Evolutionary conservation across 2,329 filamentous ascomycete genomes (phyloP).

Genomic region (Epichloe uncinata): DNA sequence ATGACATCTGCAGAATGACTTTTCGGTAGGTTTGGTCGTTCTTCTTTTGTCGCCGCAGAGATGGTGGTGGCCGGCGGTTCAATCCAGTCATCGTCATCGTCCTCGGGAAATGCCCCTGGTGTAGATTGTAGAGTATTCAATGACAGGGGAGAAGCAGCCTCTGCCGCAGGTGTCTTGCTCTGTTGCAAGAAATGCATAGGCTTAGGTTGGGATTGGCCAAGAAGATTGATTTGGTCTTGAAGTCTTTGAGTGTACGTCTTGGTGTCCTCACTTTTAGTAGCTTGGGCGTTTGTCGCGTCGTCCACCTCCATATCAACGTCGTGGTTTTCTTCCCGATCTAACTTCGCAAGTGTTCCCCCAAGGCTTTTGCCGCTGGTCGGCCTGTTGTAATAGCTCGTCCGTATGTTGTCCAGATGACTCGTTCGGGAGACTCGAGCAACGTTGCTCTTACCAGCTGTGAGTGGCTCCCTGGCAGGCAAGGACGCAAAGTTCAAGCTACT

Average conservation of each 20-base stretch:
- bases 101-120: slow-evolving; percentile 47
- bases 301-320: slow-evolving; percentile 42
- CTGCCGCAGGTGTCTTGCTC: slow-evolving; percentile 18
- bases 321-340: slow-evolving; percentile 30
- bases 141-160: slow-evolving; percentile 15
- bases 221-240: slow-evolving; percentile 78
- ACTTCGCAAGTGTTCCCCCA: slow-evolving; percentile 31
- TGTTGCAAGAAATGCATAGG: slow-evolving; percentile 24
- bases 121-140: slow-evolving; percentile 27
- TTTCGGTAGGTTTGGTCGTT: slow-evolving; percentile 44
- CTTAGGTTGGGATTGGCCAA: slow-evolving; percentile 43
- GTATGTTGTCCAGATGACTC: slow-evolving; percentile 63
- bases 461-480: slow-evolving; percentile 77
- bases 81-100: slow-evolving; percentile 53
- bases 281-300: slow-evolving; percentile 20
- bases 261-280: slow-evolving; percentile 30
- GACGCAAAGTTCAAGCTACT: slow-evolving; percentile 93
- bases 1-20: slow-evolving; percentile 49
- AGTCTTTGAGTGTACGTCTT: slow-evolving; percentile 90
- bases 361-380: slow-evolving; percentile 63
- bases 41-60: slow-evolving; percentile 11
- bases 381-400: slow-evolving; percentile 60
- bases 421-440: slow-evolving; percentile 59
- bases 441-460: slow-evolving; percentile 73
- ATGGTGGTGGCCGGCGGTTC: slow-evolving; percentile 30